Conservation (phyloP, 352 stramenopile species). For the Phytopythium mirpurense region DNA sequence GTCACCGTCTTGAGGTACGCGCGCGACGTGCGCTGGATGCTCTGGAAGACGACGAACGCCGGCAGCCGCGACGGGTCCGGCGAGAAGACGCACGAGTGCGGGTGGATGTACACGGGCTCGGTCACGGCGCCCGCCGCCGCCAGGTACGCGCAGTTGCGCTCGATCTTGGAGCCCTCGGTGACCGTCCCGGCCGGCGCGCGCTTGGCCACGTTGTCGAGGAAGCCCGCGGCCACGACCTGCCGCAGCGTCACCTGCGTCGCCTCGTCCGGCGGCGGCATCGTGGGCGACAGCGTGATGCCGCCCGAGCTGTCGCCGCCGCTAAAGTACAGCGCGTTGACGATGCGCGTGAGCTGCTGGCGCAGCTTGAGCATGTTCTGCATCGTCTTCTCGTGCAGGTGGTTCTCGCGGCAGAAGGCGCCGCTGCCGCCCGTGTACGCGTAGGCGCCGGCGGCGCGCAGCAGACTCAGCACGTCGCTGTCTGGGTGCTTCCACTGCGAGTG, state of each 20-base stretch:
- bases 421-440: constrained; percentile 71
- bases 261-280: constrained; percentile 61
- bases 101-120: constrained; percentile 81
- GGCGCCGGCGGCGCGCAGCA: constrained; percentile 67
- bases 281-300: constrained; percentile 42
- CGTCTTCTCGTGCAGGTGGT: constrained; percentile 81
- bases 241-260: constrained; percentile 54
- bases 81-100: constrained; percentile 79
- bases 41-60: constrained; percentile 70
- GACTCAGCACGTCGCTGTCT: constrained; percentile 79
- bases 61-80: constrained; percentile 60
- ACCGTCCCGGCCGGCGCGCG: constrained; percentile 65
- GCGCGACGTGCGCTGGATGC: constrained; percentile 69
- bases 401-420: constrained; percentile 61
- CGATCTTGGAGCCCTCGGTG: constrained; percentile 75
- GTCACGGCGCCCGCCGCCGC: constrained; percentile 46
- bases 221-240: constrained; percentile 75
- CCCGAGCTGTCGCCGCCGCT: constrained; percentile 25
- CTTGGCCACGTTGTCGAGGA: constrained; percentile 81
- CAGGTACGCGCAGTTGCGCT: constrained; percentile 79
- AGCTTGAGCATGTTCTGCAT: constrained; percentile 88
- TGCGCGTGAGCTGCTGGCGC: constrained; percentile 75
- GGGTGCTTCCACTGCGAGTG: constrained; percentile 73
- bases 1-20: constrained; percentile 98
- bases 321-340: constrained; percentile 67